Conservation (phyloP, 768 basidiomycete species). For the Chiua virens region DNA sequence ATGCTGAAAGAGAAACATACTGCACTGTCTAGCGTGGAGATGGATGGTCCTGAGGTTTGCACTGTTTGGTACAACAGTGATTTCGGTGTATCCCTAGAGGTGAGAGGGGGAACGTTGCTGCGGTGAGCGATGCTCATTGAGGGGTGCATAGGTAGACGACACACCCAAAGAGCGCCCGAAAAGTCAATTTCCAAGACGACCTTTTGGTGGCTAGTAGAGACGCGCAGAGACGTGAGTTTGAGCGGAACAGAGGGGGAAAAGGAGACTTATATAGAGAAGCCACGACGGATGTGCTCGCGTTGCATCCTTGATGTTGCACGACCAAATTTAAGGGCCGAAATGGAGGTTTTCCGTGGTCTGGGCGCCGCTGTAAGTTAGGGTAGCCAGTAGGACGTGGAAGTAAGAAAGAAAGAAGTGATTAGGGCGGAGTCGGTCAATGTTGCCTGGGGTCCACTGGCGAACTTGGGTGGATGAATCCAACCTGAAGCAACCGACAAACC, state of each 20-base stretch:
- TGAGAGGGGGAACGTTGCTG: conserved; percentile 7
- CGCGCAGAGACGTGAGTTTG: conserved; percentile 48
- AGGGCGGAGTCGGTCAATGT: conserved; percentile 4
- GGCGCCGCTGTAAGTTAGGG: background rate
- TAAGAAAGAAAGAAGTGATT: conserved; percentile 1
- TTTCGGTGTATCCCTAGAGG: conserved; percentile 85
- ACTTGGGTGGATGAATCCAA: conserved; percentile 24
- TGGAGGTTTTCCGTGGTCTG: background rate
- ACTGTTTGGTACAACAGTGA: conserved; percentile 81
- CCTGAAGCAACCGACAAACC: conserved; percentile 25
- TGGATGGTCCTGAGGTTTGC: conserved; percentile 80
- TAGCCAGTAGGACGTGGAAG: conserved; percentile 1
- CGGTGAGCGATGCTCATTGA: conserved; percentile 20
- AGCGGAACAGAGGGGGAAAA: conserved; percentile 20
- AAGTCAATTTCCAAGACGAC: conserved; percentile 95
- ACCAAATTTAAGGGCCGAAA: conserved; percentile 3
- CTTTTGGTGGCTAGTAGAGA: conserved; percentile 93
- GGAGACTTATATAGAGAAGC: conserved; percentile 85
- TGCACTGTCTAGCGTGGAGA: conserved; percentile 86
- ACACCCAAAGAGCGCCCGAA: conserved; percentile 80
- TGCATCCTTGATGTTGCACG: conserved; percentile 48
- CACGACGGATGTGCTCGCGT: conserved; percentile 76
- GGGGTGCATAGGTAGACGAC: conserved; percentile 29
- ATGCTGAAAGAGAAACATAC: conserved; percentile 45
- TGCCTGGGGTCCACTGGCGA: conserved; percentile 21